Evolutionary conservation across 2,329 filamentous ascomycete species (phyloP).

Genomic region (Blastomyces silverae): DNA sequence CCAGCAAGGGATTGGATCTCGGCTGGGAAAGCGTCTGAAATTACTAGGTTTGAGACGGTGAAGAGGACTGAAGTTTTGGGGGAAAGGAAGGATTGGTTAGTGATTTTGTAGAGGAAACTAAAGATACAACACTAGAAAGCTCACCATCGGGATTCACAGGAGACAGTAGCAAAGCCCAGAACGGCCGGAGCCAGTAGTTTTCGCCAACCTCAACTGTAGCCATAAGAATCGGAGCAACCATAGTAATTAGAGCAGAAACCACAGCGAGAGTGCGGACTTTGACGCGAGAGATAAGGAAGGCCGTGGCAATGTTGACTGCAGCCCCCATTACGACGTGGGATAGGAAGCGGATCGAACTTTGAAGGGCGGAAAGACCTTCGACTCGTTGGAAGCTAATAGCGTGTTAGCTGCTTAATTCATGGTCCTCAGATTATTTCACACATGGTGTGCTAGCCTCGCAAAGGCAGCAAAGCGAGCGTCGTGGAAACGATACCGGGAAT

Average conservation of each 20-base stretch:
- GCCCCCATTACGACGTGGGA: neutral
- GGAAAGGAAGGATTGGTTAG: neutral
- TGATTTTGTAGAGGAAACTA: neutral
- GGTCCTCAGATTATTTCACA: neutral
- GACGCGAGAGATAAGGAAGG: conserved; percentile 14
- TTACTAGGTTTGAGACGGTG: conserved; percentile 1
- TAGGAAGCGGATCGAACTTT: conserved; percentile 2
- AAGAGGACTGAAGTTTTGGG: neutral
- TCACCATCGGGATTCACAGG: conserved; percentile 21
- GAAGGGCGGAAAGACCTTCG: neutral
- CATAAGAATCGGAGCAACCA: conserved; percentile 19
- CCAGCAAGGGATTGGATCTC: conserved; percentile 1
- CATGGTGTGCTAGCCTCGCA: neutral
- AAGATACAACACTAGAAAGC: neutral
- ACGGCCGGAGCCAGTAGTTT: conserved; percentile 18
- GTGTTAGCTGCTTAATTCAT: neutral
- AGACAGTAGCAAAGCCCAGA: conserved; percentile 17
- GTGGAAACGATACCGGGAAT: neutral
- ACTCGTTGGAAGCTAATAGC: conserved; percentile 3
- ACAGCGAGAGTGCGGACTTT: conserved; percentile 18
- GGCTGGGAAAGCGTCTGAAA: conserved; percentile 2
- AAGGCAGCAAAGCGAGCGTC: neutral
- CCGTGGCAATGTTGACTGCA: conserved; percentile 12
- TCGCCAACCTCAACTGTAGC: conserved; percentile 17
- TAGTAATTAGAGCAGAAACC: conserved; percentile 18